phyloP scores from a whole-genome alignment of 1,284 basidiomycete genomes.

The Cryptococcus sp. region DNA sequence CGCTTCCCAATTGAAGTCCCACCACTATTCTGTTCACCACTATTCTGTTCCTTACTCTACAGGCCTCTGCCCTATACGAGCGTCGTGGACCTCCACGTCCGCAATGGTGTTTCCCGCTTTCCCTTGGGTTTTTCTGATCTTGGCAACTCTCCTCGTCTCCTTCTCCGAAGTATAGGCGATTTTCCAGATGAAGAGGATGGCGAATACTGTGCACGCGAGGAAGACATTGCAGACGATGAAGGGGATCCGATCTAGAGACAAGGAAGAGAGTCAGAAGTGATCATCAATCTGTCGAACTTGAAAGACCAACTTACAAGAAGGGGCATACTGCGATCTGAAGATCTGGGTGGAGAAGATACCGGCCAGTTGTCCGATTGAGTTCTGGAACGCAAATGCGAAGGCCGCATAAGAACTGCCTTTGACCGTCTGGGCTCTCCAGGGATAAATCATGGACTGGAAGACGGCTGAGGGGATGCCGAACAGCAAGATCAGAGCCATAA shows the following conservation, averaged over 20 bases:
- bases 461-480: background rate
- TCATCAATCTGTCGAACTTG: too few species aligned
- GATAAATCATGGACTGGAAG: background rate
- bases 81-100: slow-evolving; percentile 13
- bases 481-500: background rate
- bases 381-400: slow-evolving; percentile 21
- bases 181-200: slow-evolving; percentile 11
- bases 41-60: too few species aligned
- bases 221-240: slow-evolving; percentile 16
- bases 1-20: too few species aligned
- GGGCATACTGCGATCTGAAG: too few species aligned
- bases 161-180: slow-evolving; percentile 5
- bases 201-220: background rate
- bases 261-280: too few species aligned
- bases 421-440: slow-evolving; percentile 15
- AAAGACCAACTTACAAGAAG: too few species aligned
- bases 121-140: slow-evolving; percentile 4
- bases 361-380: slow-evolving; percentile 12
- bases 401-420: slow-evolving; percentile 13
- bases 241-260: too few species aligned
- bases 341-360: slow-evolving; percentile 10
- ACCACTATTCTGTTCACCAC: too few species aligned
- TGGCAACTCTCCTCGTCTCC: slow-evolving; percentile 14
- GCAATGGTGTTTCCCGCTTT: slow-evolving; percentile 4
- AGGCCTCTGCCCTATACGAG: too few species aligned